These are phyloP conservation scores for Rubus idaeus DNA, from an alignment of 306 rosid genomes.

Conservation along the genomic window DNA sequence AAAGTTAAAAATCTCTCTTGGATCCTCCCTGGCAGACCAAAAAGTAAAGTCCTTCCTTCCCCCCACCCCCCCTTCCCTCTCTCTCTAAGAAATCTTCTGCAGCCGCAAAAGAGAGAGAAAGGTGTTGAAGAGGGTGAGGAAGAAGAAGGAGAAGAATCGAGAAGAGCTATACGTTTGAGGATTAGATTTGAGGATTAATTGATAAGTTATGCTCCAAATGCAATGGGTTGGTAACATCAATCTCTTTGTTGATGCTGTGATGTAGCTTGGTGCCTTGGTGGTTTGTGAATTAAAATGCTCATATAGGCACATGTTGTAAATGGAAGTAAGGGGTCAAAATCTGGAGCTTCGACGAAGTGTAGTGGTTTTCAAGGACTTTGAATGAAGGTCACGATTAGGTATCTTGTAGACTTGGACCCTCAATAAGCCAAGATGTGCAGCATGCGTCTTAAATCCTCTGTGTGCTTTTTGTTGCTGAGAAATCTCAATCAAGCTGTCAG, in stretches of 20 bases:
- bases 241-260: not conserved
- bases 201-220: too few relatives aligned
- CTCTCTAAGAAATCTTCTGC: too few relatives aligned
- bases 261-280: not conserved
- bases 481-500: too few relatives aligned
- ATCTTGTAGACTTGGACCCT: not conserved
- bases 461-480: too few relatives aligned
- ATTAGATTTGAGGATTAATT: too few relatives aligned
- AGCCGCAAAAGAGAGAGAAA: not conserved
- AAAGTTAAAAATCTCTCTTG: not conserved
- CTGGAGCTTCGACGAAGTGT: not conserved
- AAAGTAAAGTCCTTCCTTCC: too few relatives aligned
- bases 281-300: too few relatives aligned
- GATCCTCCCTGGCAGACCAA: not conserved
- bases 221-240: not conserved
- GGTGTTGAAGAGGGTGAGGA: not conserved
- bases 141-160: not conserved
- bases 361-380: not conserved
- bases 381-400: not conserved
- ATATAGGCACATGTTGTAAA: too few relatives aligned
- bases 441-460: too few relatives aligned
- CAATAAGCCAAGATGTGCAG: not conserved
- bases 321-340: too few relatives aligned
- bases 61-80: too few relatives aligned
- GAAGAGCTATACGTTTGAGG: not conserved